phyloP scores from a whole-genome alignment of 108 stramenopile genomes.

The Cyclotella cryptica region DNA sequence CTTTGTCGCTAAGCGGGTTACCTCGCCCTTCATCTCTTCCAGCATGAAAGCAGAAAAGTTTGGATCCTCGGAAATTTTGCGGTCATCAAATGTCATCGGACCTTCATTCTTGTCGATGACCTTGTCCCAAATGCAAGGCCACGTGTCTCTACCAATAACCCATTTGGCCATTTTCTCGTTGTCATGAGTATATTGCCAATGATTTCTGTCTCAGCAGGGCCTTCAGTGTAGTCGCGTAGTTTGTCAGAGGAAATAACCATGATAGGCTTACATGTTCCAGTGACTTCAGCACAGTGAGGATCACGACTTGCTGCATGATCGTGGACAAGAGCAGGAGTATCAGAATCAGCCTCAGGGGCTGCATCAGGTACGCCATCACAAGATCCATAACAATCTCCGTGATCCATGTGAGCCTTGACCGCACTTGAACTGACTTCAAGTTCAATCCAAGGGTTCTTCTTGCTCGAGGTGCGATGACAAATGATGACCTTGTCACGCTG shows the following conservation, averaged over 20 bases:
- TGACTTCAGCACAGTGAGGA: not conserved
- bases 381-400: not conserved
- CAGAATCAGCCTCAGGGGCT: not conserved
- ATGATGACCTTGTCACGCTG: not conserved
- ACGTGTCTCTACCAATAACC: not conserved
- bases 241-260: constrained; percentile 3
- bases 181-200: not conserved
- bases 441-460: constrained; percentile 2
- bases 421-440: constrained; percentile 5
- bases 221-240: not conserved
- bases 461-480: not conserved
- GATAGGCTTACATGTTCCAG: not conserved
- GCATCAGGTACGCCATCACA: not conserved
- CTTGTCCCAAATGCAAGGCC: constrained; percentile 11
- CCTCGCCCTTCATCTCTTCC: constrained; percentile 9
- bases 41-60: not conserved
- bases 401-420: not conserved
- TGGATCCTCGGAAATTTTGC: too few species aligned
- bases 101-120: constrained; percentile 8
- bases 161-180: not conserved
- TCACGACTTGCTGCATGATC: not conserved
- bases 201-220: constrained; percentile 9
- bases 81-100: too few species aligned
- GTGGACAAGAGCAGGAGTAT: not conserved
- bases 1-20: constrained; percentile 6